Conservation (phyloP, 2,329 filamentous ascomycete genomes). For the Zalaria obscura region DNA sequence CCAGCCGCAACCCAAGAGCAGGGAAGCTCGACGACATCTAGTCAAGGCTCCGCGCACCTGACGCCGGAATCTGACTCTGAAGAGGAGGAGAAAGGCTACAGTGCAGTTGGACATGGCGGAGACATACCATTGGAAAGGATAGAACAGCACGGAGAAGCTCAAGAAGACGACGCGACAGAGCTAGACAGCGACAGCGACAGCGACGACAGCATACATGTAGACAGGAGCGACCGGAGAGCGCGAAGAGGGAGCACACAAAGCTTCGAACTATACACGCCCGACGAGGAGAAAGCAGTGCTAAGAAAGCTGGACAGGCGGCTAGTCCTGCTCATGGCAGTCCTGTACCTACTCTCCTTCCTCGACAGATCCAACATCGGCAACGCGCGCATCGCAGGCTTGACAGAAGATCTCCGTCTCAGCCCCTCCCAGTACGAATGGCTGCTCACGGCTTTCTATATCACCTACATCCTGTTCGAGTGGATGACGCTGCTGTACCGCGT, state of each 20-base stretch:
- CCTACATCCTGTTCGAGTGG: slow-evolving; percentile 52
- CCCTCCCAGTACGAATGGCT: slow-evolving; percentile 47
- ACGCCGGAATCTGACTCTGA: neutral
- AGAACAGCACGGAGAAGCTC: neutral
- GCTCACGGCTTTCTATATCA: slow-evolving; percentile 48
- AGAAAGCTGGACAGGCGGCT: slow-evolving; percentile 61
- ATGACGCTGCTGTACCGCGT: slow-evolving; percentile 49
- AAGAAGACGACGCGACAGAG: neutral
- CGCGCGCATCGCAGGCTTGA: slow-evolving; percentile 45
- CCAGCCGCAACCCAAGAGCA: neutral
- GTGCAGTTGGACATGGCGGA: neutral
- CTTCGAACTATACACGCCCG: slow-evolving; percentile 39
- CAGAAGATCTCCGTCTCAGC: slow-evolving; percentile 38
- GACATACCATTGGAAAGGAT: neutral
- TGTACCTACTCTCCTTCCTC: slow-evolving; percentile 76
- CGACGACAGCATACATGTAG: neutral
- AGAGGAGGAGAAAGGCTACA: neutral
- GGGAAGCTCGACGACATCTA: neutral
- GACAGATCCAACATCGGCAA: slow-evolving; percentile 55
- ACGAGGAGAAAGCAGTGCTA: slow-evolving; percentile 61
- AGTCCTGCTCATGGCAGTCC: slow-evolving; percentile 64
- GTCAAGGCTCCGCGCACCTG: neutral
- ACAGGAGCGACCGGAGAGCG: neutral
- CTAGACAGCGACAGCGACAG: neutral
- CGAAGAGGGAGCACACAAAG: neutral